Evolutionary conservation across 352 stramenopile genomes (phyloP).

Genomic region (Phytophthora agathidicida): DNA sequence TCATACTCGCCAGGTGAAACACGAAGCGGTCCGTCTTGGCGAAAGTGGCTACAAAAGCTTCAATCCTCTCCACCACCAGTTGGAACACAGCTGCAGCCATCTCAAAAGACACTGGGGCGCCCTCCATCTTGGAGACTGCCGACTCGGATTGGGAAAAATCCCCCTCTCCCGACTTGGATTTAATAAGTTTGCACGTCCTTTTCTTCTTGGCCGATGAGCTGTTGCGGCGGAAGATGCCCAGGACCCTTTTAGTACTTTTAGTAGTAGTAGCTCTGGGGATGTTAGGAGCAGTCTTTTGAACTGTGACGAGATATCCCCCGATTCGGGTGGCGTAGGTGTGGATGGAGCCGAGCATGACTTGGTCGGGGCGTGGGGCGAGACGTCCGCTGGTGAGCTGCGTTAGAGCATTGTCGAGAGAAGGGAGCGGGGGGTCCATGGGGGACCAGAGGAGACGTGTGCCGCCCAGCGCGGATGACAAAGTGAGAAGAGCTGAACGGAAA

Average conservation of each 20-base stretch:
- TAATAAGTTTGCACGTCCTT: too few species aligned
- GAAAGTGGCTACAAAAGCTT: constrained; percentile 18
- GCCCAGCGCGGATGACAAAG: too few species aligned
- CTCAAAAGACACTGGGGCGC: neutral
- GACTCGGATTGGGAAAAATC: neutral
- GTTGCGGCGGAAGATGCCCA: constrained; percentile 10
- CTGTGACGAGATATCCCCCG: neutral
- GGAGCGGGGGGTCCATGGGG: neutral
- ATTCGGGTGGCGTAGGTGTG: neutral
- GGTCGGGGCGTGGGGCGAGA: neutral
- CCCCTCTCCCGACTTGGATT: constrained; percentile 4
- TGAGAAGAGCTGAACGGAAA: too few species aligned
- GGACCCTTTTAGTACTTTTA: neutral
- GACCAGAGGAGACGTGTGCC: too few species aligned
- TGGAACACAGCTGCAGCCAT: constrained; percentile 4
- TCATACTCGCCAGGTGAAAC: constrained; percentile 30
- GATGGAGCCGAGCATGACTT: constrained; percentile 1
- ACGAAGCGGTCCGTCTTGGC: constrained; percentile 19
- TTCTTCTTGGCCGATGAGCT: constrained; percentile 22
- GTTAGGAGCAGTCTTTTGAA: neutral
- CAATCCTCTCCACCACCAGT: neutral
- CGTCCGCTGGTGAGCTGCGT: neutral
- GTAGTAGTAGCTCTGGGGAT: too few species aligned
- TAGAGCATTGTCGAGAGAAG: neutral
- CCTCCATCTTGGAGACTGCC: neutral